phyloP scores from a whole-genome alignment of 805 yeast species.

The Saccharomycopsis selenospora region DNA sequence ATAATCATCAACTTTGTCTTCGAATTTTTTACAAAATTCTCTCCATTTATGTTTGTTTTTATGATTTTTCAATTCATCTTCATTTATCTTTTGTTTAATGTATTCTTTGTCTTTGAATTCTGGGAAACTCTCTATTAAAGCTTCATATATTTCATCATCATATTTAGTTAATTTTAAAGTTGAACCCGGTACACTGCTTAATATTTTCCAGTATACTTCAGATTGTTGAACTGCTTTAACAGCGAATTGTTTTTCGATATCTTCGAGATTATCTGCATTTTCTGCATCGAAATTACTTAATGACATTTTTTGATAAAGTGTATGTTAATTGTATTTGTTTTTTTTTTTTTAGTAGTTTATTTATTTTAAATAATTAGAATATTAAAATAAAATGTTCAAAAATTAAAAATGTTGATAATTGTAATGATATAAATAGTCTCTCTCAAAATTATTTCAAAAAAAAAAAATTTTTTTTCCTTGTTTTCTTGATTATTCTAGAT shows the following conservation, averaged over 20 bases:
- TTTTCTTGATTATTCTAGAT: no score
- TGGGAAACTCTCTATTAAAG: constrained; percentile 71
- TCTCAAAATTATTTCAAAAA: no score
- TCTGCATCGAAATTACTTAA: constrained; percentile 62
- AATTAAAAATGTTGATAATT: no score
- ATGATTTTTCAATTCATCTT: constrained; percentile 74
- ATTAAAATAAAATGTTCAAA: no score
- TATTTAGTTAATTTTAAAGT: constrained; percentile 62
- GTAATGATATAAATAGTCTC: no score
- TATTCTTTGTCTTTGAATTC: constrained; percentile 61
- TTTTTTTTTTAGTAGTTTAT: no score
- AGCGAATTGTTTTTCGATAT: constrained; percentile 95
- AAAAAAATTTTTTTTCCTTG: no score
- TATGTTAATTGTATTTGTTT: no score
- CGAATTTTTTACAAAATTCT: constrained; percentile 72
- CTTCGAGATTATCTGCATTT: constrained; percentile 88
- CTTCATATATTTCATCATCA: constrained; percentile 63
- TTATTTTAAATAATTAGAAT: no score
- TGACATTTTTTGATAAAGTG: constrained; percentile 8
- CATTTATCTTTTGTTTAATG: constrained; percentile 48
- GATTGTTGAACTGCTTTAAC: constrained; percentile 96
- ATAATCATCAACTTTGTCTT: constrained; percentile 74
- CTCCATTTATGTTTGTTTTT: constrained; percentile 89
- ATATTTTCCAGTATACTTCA: constrained; percentile 83
- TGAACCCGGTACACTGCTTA: constrained; percentile 72